A percentile compares a stretch with the other conserved stretches of the same genome.
Conservation (phyloP, 23 red algal species). For the Gracilariopsis chorda region DNA sequence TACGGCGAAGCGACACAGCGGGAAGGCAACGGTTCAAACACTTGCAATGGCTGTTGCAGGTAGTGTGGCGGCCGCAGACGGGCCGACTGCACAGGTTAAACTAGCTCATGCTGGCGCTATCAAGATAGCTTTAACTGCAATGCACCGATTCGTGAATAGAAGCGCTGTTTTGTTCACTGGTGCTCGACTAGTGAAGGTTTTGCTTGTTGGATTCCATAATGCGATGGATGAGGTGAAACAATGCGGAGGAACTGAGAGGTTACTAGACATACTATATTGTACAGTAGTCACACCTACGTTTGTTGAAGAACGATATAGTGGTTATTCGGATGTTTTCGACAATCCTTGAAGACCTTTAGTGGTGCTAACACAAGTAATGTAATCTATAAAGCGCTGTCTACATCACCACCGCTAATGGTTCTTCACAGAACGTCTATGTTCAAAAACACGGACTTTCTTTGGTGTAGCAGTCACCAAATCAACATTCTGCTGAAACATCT, state of each 20-base stretch:
- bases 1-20: background rate
- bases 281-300: slow-evolving; percentile 3
- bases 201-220: background rate
- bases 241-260: slow-evolving; percentile 17
- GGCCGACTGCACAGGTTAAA: background rate
- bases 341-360: background rate
- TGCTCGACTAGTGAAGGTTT: background rate
- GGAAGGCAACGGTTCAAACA: background rate
- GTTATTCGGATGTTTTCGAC: background rate
- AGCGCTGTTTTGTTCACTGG: slow-evolving; percentile 18
- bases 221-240: background rate
- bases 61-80: background rate
- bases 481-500: too few relatives aligned
- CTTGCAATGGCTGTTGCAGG: background rate
- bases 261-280: slow-evolving; percentile 38
- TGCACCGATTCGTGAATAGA: slow-evolving; percentile 26
- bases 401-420: too few relatives aligned
- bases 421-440: too few relatives aligned
- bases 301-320: slow-evolving; percentile 2
- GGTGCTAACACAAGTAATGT: too few relatives aligned
- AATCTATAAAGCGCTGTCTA: too few relatives aligned
- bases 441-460: too few relatives aligned
- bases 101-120: background rate
- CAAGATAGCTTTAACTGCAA: slow-evolving; percentile 4
- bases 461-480: too few relatives aligned